Conservation (phyloP, 1,284 basidiomycete species). For the Cutaneotrichosporon daszewskae region DNA sequence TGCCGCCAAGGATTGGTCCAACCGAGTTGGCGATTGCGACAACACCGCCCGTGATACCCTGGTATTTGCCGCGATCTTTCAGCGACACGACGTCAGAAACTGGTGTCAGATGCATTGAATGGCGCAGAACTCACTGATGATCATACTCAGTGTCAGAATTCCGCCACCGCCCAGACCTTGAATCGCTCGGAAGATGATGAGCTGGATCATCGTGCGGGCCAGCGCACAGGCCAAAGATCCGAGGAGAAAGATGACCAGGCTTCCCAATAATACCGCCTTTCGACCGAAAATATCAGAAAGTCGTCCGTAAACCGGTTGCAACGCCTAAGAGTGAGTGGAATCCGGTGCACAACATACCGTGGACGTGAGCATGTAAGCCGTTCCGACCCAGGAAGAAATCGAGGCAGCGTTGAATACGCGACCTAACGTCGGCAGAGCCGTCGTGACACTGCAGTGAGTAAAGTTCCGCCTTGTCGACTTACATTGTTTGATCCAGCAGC, state of each 20-base stretch:
- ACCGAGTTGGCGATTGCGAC: constrained; percentile 36
- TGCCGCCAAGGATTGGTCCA: constrained; percentile 43
- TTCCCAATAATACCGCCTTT: constrained; percentile 51
- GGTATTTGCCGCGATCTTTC: constrained; percentile 45
- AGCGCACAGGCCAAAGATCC: constrained; percentile 50
- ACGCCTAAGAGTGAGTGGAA: constrained; percentile 20
- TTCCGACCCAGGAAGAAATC: constrained; percentile 60
- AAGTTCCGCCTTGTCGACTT: constrained; percentile 51
- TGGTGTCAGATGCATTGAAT: not conserved
- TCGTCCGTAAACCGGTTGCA: constrained; percentile 60
- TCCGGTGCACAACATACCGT: constrained; percentile 2
- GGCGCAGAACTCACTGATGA: constrained; percentile 14
- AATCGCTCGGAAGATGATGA: constrained; percentile 59
- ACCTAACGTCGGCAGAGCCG: constrained; percentile 62
- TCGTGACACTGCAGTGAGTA: constrained; percentile 56
- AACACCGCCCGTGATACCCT: constrained; percentile 37
- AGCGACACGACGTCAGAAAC: constrained; percentile 34
- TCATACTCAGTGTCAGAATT: constrained; percentile 29
- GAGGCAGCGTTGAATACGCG: constrained; percentile 59
- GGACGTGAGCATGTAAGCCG: constrained; percentile 28
- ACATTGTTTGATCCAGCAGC: constrained; percentile 48
- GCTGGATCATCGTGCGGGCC: constrained; percentile 58
- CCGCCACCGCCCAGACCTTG: constrained; percentile 31
- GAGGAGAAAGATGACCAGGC: constrained; percentile 59
- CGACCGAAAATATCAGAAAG: constrained; percentile 70